Percentiles rank a stretch among this genome's conserved stretches.
phyloP scores from a whole-genome alignment of 2,329 filamentous ascomycete genomes.

The Huntiella moniliformis region DNA sequence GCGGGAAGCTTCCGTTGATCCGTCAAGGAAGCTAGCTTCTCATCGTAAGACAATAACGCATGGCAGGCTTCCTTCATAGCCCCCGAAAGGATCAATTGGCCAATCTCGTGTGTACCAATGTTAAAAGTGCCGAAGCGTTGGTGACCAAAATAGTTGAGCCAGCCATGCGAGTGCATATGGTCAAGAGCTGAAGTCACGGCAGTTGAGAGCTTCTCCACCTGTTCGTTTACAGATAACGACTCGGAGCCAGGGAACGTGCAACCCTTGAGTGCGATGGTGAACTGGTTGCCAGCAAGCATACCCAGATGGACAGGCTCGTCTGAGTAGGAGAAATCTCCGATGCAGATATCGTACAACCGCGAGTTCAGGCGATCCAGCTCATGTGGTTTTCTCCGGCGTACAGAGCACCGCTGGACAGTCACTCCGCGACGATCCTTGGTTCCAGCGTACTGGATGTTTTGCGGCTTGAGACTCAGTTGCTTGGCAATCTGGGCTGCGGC shows the following conservation, averaged over 20 bases:
- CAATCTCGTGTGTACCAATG: constrained; percentile 69
- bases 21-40: constrained; percentile 33
- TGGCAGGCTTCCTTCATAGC: constrained; percentile 68
- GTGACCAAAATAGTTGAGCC: constrained; percentile 96
- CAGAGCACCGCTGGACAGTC: constrained; percentile 66
- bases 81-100: constrained; percentile 63
- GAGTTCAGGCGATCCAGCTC: constrained; percentile 46
- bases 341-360: constrained; percentile 40
- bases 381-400: constrained; percentile 30
- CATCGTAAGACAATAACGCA: constrained; percentile 55
- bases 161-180: constrained; percentile 55
- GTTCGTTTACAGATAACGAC: constrained; percentile 15
- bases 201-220: constrained; percentile 17
- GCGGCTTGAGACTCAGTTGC: constrained; percentile 53
- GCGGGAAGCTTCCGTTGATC: constrained; percentile 18
- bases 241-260: constrained; percentile 25
- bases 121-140: constrained; percentile 85
- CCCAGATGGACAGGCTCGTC: constrained; percentile 59
- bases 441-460: constrained; percentile 58
- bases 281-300: constrained; percentile 76
- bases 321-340: constrained; percentile 70
- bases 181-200: constrained; percentile 40
- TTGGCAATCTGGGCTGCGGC: constrained; percentile 59
- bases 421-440: constrained; percentile 82
- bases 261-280: constrained; percentile 77